Evolutionary conservation across 2,329 filamentous ascomycete species (phyloP).

Genomic region (Penicillium sp.): DNA sequence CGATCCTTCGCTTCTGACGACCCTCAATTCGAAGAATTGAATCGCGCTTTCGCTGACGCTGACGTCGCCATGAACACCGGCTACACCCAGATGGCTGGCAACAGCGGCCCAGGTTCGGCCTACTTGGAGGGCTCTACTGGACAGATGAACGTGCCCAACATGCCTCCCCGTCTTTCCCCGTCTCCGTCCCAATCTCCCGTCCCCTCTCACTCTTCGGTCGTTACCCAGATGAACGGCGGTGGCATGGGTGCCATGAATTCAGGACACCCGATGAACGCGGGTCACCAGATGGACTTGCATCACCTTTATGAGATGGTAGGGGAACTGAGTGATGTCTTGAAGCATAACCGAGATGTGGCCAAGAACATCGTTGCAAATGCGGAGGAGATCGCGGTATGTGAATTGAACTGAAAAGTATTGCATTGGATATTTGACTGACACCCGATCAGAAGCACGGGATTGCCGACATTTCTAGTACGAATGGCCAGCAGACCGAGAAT

Average conservation of each 20-base stretch:
- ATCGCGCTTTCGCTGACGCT: conserved; percentile 35
- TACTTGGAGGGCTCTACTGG: conserved; percentile 33
- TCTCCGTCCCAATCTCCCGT: conserved; percentile 30
- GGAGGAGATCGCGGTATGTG: conserved; percentile 48
- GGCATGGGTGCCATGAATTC: conserved; percentile 39
- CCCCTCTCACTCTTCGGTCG: conserved; percentile 26
- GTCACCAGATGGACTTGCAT: conserved; percentile 52
- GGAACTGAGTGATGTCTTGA: conserved; percentile 48
- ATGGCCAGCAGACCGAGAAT: conserved; percentile 44
- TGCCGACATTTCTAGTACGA: conserved; percentile 39
- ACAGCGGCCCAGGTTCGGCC: conserved; percentile 28
- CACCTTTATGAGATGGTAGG: conserved; percentile 50
- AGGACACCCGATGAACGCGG: conserved; percentile 45
- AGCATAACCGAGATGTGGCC: conserved; percentile 50
- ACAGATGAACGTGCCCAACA: conserved; percentile 31
- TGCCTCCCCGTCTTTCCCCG: conserved; percentile 34
- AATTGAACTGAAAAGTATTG: not conserved
- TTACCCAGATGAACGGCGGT: conserved; percentile 34
- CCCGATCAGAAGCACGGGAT: conserved; percentile 41
- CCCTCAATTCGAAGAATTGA: conserved; percentile 34
- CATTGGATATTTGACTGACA: conserved; percentile 12
- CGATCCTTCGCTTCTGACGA: conserved; percentile 25
- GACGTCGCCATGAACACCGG: conserved; percentile 38
- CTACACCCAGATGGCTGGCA: conserved; percentile 26
- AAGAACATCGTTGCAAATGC: conserved; percentile 49